Evolutionary conservation across 129 eudicot species (phyloP).

Genomic region (Logfia minima): DNA sequence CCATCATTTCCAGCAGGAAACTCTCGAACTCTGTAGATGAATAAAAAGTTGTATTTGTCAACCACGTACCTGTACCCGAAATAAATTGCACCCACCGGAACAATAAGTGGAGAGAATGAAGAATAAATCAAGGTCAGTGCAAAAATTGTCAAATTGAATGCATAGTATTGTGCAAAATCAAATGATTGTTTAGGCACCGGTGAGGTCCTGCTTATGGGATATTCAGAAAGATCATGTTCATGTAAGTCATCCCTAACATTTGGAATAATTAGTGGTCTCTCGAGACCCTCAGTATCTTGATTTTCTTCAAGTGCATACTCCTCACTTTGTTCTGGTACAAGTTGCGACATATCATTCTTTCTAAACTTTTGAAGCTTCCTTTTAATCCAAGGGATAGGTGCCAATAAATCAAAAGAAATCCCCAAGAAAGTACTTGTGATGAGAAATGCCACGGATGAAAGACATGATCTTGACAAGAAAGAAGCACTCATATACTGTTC

Average conservation of each 20-base stretch:
- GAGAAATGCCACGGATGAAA: conserved; percentile 87
- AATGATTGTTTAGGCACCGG: conserved; percentile 91
- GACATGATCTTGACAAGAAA: conserved; percentile 85
- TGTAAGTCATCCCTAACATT: conserved; percentile 43
- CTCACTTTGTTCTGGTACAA: conserved; percentile 84
- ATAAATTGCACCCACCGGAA: conserved; percentile 91
- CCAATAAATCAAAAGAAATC: conserved; percentile 80
- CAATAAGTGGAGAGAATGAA: conserved; percentile 87
- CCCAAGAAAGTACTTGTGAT: conserved; percentile 93
- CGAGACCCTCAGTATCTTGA: conserved; percentile 55
- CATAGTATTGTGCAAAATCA: conserved; percentile 97
- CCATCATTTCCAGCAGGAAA: conserved; percentile 99
- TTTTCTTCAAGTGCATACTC: conserved; percentile 74
- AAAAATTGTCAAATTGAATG: conserved; percentile 90
- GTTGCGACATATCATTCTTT: conserved; percentile 92
- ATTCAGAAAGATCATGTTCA: conserved; percentile 71
- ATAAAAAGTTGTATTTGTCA: conserved; percentile 94
- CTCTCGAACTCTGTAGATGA: conserved; percentile 90
- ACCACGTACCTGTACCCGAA: conserved; percentile 94
- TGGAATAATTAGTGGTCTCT: conserved; percentile 62
- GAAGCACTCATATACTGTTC: conserved; percentile 91
- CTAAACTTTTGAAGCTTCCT: conserved; percentile 70
- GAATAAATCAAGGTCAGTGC: conserved; percentile 91
- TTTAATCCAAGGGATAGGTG: conserved; percentile 97
- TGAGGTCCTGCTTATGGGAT: conserved; percentile 92